Base-by-base conservation (phyloP, 2,329 filamentous ascomycete genomes). In the Myriangium duriaei region DNA sequence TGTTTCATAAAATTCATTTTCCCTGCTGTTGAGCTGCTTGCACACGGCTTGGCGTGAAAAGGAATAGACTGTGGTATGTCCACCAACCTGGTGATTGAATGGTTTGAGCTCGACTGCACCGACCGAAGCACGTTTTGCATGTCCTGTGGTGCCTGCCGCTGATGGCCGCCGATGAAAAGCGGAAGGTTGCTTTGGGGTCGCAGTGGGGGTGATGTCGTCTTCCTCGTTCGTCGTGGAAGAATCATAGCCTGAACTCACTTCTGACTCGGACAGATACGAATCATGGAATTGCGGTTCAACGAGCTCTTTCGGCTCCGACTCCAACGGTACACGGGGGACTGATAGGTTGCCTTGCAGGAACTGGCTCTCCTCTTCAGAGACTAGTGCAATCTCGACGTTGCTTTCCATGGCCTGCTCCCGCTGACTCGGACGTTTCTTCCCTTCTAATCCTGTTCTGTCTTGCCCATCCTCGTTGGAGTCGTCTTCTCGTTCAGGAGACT, bases 1-100 rank as follows among this genome's bases (percentile, higher is more conserved):
- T 39, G 80, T 91, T 61, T 98, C 91, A 59, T 98, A 98, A 56
- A 98, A 98, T 61, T 94, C 85, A 60, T 98, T 98, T 57, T 98
- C 91, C 52, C 88, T 75, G 57, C 94, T 98, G 59, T 94, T 98
- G 53, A 98, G 72, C 62, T 95, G 86, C 62, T 98, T 98, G 69
- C 91, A 98, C 9, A 98, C 87, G 40, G 91, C 91, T 51, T 87
- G 76, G 48, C 85, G 79, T 12, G 91, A 96, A 56, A 98, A 96
- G 30, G 88, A 80, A 72, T 93, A 98, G 24, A 98, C 73, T 0
- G 88, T 95, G 5, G 86, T 95, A 58, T 98, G 91, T 1, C 91
- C 91, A 42, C 91, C 91, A 39, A 98, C 91, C 61, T 98, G 91
- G 61, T 98, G 91, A 48, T 85, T 84, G 61, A 95, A 98, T 2